These are phyloP conservation scores for Colletotrichum gigasporum DNA, from an alignment of 2,329 filamentous ascomycete species.

Conservation along the genomic window DNA sequence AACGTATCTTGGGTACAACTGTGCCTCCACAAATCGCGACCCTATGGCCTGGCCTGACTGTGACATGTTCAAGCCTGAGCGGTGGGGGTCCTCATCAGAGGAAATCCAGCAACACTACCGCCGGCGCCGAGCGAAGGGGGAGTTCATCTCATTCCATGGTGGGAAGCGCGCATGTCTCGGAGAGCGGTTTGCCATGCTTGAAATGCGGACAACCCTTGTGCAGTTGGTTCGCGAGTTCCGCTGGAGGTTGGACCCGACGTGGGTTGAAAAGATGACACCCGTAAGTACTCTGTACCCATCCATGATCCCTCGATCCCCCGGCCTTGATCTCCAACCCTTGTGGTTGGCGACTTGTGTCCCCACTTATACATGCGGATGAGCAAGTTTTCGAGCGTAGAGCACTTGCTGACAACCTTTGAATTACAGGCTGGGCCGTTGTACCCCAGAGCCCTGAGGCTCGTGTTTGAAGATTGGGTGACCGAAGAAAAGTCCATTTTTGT, in stretches of 20 bases:
- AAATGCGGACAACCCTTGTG: conserved; percentile 45
- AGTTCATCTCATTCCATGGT: conserved; percentile 53
- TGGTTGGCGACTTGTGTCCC: background rate
- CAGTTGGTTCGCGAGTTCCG: conserved; percentile 39
- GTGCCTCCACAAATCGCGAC: conserved; percentile 50
- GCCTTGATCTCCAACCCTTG: background rate
- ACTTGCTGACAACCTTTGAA: background rate
- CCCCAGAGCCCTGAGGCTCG: conserved; percentile 18
- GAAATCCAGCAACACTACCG: conserved; percentile 46
- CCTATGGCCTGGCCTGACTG: conserved; percentile 38
- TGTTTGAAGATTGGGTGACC: conserved; percentile 14
- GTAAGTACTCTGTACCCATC: conserved; percentile 36
- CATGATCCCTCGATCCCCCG: background rate
- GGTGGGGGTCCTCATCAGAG: conserved; percentile 47
- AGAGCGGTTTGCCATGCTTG: conserved; percentile 49
- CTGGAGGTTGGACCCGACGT: conserved; percentile 44
- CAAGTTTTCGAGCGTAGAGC: background rate
- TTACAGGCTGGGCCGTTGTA: conserved; percentile 27
- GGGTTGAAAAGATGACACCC: conserved; percentile 43
- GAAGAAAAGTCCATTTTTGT: background rate
- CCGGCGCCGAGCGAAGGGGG: conserved; percentile 44
- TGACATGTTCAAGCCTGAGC: conserved; percentile 48
- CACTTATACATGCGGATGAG: background rate
- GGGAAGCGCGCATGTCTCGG: conserved; percentile 50
- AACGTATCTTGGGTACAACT: conserved; percentile 52